Evolutionary conservation across 495 filamentous ascomycete genomes (phyloP), one percentile per base, ranked within the genome.

Genomic region (Aspergillus sclerotiicarbonarius): DNA sequence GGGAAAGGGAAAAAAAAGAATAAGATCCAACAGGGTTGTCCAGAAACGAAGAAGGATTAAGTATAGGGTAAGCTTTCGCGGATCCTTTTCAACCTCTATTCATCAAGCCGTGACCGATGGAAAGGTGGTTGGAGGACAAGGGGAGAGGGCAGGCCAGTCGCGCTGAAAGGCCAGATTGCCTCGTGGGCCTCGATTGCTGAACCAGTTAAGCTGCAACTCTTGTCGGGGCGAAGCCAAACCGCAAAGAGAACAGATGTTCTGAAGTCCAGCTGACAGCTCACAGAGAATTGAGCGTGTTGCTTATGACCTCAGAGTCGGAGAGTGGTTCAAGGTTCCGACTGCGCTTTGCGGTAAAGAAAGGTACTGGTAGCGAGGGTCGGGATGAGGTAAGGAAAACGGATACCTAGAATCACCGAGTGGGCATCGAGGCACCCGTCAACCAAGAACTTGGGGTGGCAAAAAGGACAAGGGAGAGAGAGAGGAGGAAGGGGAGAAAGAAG

Each of bases 91-190:
- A 62, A 25, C 53, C 32, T 54, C 44, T 58, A 52, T 43, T 49
- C 60, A 63, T 59, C 57, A 57, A 53, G 49, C 54, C 57, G 56
- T 50, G 33, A 59, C 33, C 32, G 45, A 51, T 53, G 33, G 21
- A 37, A 48, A 31, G 21, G 56, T 53, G 55, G 49, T 54, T 47
- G 41, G 53, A 51, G 39, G 54, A 59, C 53, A 56, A 60, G 57
- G 51, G 50, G 51, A 58, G 25, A 48, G 49, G 29, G 52, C 19
- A 16, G 52, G 51, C 51, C 56, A 58, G 55, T 59, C 52, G 59
- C 58, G 56, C 33, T 50, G 53, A 62, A 58, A 65, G 64, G 64
- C 64, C 64, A 67, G 64, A 67, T 66, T 62, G 54, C 63, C 50
- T 53, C 57, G 59, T 56, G 19, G 54, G 39, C 33, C 18, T 29